phyloP scores from a whole-genome alignment of 140 eudicot species.

The Cichorium intybus region DNA sequence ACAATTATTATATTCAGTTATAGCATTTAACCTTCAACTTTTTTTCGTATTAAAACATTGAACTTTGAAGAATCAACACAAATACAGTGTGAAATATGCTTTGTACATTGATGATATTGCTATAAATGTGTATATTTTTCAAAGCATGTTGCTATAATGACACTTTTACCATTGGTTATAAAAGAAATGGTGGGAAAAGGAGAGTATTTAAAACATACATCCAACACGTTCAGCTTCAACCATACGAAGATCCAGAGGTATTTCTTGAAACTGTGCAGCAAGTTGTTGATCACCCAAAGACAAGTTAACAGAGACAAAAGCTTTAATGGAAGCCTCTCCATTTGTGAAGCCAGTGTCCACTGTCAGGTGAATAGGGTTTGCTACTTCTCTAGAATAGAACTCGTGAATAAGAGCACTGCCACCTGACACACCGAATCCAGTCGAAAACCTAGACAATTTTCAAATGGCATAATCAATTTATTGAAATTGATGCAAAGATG shows the following conservation, averaged over 20 bases:
- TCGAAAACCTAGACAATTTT: constrained; percentile 70
- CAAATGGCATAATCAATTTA: neutral
- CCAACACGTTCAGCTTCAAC: constrained; percentile 94
- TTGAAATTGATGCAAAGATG: neutral
- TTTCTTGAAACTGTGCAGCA: constrained; percentile 95
- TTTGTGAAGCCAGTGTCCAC: constrained; percentile 80
- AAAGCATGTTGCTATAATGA: too few species aligned
- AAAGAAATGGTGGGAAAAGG: too few species aligned
- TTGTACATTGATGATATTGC: too few species aligned
- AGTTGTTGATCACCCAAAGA: constrained; percentile 88
- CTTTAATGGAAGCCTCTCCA: constrained; percentile 79
- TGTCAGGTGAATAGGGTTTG: constrained; percentile 77
- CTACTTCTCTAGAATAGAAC: constrained; percentile 70
- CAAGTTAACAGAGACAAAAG: constrained; percentile 59
- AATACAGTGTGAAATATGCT: too few species aligned
- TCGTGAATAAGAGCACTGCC: constrained; percentile 89
- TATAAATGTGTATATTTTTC: too few species aligned
- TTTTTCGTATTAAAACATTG: too few species aligned
- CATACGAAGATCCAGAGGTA: constrained; percentile 80
- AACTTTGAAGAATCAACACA: too few species aligned
- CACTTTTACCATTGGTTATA: too few species aligned
- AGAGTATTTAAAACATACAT: constrained; percentile 44
- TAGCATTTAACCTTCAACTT: too few species aligned
- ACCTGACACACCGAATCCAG: constrained; percentile 90
- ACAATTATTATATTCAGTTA: neutral